Evolutionary conservation across 148 eudicot genomes (phyloP).

Genomic region (Rhododendron ferrugineum): DNA sequence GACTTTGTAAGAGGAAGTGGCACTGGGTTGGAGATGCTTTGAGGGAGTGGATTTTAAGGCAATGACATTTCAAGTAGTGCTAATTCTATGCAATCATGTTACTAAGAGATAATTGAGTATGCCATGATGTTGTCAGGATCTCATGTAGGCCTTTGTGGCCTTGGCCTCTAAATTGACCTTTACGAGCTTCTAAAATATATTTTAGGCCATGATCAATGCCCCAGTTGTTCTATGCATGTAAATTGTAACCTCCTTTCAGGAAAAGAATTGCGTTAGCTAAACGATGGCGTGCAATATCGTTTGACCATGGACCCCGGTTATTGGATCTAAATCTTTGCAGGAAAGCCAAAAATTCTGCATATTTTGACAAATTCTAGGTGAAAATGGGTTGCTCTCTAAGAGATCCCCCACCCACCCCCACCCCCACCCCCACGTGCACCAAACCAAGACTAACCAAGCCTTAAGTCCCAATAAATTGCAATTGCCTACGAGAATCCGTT

Average conservation of each 20-base stretch:
- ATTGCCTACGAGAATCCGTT: not conserved
- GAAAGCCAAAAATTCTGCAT: not conserved
- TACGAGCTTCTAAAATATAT: not conserved
- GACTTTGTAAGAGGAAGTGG: not conserved
- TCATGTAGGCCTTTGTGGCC: too few species aligned
- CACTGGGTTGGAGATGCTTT: not conserved
- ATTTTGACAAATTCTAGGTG: not conserved
- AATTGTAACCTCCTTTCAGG: not conserved
- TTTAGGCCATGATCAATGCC: not conserved
- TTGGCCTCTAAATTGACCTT: too few species aligned
- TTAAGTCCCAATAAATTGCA: not conserved
- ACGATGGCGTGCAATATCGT: not conserved
- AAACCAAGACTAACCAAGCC: too few species aligned
- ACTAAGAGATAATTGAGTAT: not conserved
- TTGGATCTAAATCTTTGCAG: not conserved
- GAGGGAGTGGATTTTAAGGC: not conserved
- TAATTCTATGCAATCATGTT: constrained; percentile 1
- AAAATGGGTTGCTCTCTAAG: not conserved
- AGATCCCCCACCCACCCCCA: not conserved
- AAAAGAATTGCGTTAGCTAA: not conserved
- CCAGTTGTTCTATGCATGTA: not conserved
- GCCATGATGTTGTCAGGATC: too few species aligned
- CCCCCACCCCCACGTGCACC: too few species aligned
- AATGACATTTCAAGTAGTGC: not conserved
- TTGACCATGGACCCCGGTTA: not conserved